Percentiles rank a stretch among this genome's conserved stretches.
Conservation (phyloP, 2,329 filamentous ascomycete genomes). For the Ramularia endophylla region DNA sequence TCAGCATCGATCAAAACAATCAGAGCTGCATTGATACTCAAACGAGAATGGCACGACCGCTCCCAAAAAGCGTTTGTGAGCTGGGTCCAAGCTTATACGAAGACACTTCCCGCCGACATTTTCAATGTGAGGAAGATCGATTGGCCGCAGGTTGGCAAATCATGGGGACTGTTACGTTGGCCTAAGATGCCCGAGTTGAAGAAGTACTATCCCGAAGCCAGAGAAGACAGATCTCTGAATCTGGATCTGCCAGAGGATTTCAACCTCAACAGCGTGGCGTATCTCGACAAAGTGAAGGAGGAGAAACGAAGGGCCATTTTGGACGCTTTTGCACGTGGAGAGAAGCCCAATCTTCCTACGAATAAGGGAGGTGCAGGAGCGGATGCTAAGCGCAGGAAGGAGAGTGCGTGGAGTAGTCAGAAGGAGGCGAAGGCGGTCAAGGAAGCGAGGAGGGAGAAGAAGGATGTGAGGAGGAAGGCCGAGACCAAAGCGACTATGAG, state of each 20-base stretch:
- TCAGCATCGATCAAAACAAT: conserved; percentile 53
- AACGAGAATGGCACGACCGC: conserved; percentile 73
- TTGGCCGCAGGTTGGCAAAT: conserved; percentile 73
- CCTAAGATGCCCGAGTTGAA: conserved; percentile 86
- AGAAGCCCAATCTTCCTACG: conserved; percentile 17
- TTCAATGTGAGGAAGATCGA: conserved; percentile 77
- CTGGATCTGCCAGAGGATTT: conserved; percentile 28
- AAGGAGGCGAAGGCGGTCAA: conserved; percentile 31
- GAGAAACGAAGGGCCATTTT: conserved; percentile 35
- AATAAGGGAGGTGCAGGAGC: conserved; percentile 28
- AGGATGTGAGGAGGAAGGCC: conserved; percentile 27
- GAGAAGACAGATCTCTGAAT: conserved; percentile 38
- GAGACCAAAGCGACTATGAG: conserved; percentile 28
- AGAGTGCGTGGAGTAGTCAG: conserved; percentile 34
- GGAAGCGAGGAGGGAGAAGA: conserved; percentile 31
- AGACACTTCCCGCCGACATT: conserved; percentile 85
- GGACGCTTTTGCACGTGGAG: conserved; percentile 24
- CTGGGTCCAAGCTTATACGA: conserved; percentile 86
- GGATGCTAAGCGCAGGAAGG: conserved; percentile 25
- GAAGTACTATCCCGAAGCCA: conserved; percentile 33
- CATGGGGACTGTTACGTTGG: conserved; percentile 80
- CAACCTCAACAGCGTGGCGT: conserved; percentile 37
- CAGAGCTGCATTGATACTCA: conserved; percentile 52
- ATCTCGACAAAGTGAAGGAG: conserved; percentile 43
- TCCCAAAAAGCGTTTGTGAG: conserved; percentile 88